Base-by-base conservation (phyloP, 176 grass and related monocot genomes). In the Saccharum officinarum region DNA sequence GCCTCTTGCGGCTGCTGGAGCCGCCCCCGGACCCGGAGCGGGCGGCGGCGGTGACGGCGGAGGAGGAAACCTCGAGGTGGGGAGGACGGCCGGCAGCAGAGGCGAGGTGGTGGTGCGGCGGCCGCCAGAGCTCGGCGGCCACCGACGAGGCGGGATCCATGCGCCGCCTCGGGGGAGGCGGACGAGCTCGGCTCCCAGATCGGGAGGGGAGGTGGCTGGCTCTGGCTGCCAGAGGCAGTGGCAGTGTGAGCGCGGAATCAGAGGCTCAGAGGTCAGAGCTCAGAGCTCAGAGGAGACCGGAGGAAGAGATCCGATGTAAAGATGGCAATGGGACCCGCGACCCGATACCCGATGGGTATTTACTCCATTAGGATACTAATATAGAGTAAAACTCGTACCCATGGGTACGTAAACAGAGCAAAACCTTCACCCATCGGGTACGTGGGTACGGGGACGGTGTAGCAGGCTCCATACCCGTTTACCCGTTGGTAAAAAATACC, bases 1-100 rank as follows among this genome's bases (percentile, higher is more conserved):
- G 37, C 30, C 33, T 73, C 81, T 86, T 77, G 61, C 89, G 67
- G 7, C 79, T 65, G 60, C 57, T 60, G 22, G 83, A 75, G 8
- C 79, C 57, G 25, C 74, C 46, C 15, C 41, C 70, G 33, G 33
- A 34, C 17, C 69, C 73, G 17, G 68, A 75, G 57, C 75, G 74
- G 62, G 82, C 80, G 44, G 76, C 88, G 5, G 80, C 86, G 5
- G 76, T 86, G 5, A 76, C 86, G 5, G 87, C 84, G 75, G 82
- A 69, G 67, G 82, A 69, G 59, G 92, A 83, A 8, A 41, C 84
- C 65, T 89, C 84, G 17, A 83, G 68, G 62, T 12, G 16, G 42
- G 13, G 45, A 13, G 67, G 78, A 25, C 1, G 68, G 55, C 55
- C 10, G 50, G 80, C 5, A 10, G 50, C 1, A 16, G 50, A 3